Evolutionary conservation across 108 stramenopile species (phyloP).

Genomic region (Mayamaea pseudoterrestris): DNA sequence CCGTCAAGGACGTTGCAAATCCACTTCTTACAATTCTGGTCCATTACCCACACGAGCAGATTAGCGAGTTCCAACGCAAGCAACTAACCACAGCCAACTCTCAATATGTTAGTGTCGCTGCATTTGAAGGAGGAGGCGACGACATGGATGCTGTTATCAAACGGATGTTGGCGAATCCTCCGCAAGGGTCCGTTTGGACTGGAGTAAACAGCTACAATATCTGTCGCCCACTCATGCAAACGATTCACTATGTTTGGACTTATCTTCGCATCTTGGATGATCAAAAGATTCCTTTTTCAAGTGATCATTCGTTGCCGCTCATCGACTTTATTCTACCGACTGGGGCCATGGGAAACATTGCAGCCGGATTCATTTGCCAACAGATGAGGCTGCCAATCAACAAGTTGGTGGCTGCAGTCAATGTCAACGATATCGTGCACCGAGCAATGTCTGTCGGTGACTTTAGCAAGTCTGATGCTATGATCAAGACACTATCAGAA

Average conservation of each 20-base stretch:
- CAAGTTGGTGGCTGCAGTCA: slow-evolving; percentile 47
- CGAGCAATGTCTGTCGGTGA: slow-evolving; percentile 44
- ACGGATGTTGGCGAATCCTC: slow-evolving; percentile 20
- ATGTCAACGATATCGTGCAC: slow-evolving; percentile 73
- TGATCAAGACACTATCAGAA: slow-evolving; percentile 66
- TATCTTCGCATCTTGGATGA: slow-evolving; percentile 59
- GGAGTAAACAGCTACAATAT: slow-evolving; percentile 86
- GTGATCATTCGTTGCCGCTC: neutral
- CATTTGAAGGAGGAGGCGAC: slow-evolving; percentile 82
- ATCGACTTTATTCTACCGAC: slow-evolving; percentile 78
- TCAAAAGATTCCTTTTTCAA: neutral
- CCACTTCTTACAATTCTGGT: slow-evolving; percentile 52
- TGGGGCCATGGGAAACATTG: slow-evolving; percentile 83
- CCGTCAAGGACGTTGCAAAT: slow-evolving; percentile 50
- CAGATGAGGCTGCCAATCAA: slow-evolving; percentile 69
- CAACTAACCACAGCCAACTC: slow-evolving; percentile 63
- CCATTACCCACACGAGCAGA: slow-evolving; percentile 80
- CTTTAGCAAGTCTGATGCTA: slow-evolving; percentile 27
- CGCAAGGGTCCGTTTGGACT: slow-evolving; percentile 12
- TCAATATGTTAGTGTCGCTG: slow-evolving; percentile 38
- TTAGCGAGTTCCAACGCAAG: slow-evolving; percentile 71
- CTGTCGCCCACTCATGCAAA: slow-evolving; percentile 72
- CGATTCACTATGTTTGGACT: slow-evolving; percentile 81
- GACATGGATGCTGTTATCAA: slow-evolving; percentile 89
- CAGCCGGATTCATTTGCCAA: slow-evolving; percentile 57